Evolutionary conservation across 768 basidiomycete genomes (phyloP).

Genomic region (Lactarius hatsudake): DNA sequence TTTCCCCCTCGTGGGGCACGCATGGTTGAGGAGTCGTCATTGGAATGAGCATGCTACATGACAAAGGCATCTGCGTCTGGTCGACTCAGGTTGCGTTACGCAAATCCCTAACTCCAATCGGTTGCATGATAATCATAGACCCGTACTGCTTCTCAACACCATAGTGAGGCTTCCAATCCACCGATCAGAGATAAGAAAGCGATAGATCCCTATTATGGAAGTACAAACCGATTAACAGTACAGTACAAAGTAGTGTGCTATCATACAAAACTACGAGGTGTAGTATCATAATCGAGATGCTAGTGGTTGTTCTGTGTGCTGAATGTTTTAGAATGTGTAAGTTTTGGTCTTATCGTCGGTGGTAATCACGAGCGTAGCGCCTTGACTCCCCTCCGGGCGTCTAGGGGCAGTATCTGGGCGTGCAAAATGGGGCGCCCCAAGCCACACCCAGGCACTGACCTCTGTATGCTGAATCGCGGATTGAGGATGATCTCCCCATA

Average conservation of each 20-base stretch:
- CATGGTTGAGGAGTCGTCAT: neutral
- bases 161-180: neutral
- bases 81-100: neutral
- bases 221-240: constrained; percentile 26
- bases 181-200: constrained; percentile 1
- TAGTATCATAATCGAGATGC: constrained; percentile 5
- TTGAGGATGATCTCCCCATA: constrained; percentile 27
- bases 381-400: constrained; percentile 9
- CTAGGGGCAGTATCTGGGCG: constrained; percentile 3
- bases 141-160: neutral
- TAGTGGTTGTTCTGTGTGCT: neutral
- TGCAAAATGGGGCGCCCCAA: constrained; percentile 6
- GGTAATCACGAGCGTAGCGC: constrained; percentile 3
- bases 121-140: neutral
- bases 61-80: neutral
- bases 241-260: constrained; percentile 22
- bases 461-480: constrained; percentile 18
- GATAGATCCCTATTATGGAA: neutral
- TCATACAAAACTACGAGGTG: constrained; percentile 9
- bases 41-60: neutral
- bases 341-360: neutral
- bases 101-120: neutral
- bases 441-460: neutral
- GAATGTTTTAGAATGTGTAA: constrained; percentile 16
- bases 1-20: neutral